Base-by-base conservation (phyloP, 495 filamentous ascomycete species). In the Chaetomium tenue region DNA sequence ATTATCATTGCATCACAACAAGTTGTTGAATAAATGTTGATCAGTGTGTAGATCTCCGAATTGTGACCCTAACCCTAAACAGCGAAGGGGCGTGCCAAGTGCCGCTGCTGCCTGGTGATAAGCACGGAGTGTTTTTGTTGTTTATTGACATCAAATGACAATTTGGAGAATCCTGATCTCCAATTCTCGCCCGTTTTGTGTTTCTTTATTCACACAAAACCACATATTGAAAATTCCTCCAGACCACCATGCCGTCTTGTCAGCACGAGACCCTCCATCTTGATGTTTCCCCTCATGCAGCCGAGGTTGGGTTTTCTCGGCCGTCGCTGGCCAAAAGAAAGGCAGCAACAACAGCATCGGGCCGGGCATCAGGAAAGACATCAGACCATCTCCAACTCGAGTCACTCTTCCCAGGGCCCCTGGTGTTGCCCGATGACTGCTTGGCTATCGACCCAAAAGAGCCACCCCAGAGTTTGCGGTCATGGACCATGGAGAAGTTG, bases 401-500 rank as follows among this genome's bases (percentile, higher is more conserved):
- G 11, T 61, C 56, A 26, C 70, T 77, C 5, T 90, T 88, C 69
- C 87, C 85, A 0, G 86, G 77, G 0, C 87, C 87, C 0, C 71
- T 89, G 15, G 70, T 89, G 2, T 74, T 90, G 0, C 87, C 87
- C 2, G 75, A 75, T 8, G 87, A 90, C 69, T 83, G 86, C 28
- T 80, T 90, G 1, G 73, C 80, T 5, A 67, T 73, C 15, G 84
- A 89, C 65, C 81, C 83, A 9, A 74, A 79, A 3, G 81, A 80
- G 52, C 80, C 83, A 5, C 72, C 82, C 0, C 87, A 90, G 68
- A 87, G 79, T 47, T 71, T 90, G 25, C 75, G 79, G 42, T 77
- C 79, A 7, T 90, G 84, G 84, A 63, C 78, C 20, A 68, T 75
- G 9, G 76, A 72, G n/a, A 76, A 78, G 47, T 60, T 78, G 8